A percentile compares a stretch with the other conserved stretches of the same genome.
Conservation (phyloP, 441 rosid genomes). For the Erodium moschatum region DNA sequence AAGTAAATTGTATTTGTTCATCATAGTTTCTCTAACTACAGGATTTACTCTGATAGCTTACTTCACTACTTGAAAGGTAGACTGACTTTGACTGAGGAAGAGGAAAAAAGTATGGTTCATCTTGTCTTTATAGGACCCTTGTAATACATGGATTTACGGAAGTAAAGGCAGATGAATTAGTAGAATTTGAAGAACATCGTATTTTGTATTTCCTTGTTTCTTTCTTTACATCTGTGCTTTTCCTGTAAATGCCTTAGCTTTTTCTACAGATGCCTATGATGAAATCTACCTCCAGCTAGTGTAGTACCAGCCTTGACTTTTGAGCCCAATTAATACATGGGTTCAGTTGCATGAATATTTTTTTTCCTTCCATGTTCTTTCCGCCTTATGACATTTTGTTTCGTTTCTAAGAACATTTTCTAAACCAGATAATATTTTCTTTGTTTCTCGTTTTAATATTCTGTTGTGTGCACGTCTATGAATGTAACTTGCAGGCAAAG, state of each 20-base stretch:
- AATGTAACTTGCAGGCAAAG: conserved; percentile 60
- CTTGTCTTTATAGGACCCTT: background rate
- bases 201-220: background rate
- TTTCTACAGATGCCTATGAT: background rate
- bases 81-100: background rate
- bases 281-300: conserved; percentile 7
- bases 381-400: no score
- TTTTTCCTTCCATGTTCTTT: background rate
- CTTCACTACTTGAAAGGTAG: background rate
- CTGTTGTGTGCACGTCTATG: conserved; percentile 8
- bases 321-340: background rate
- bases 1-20: background rate
- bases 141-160: background rate
- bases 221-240: background rate
- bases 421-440: background rate
- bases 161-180: background rate
- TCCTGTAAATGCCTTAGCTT: background rate
- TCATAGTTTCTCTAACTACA: background rate
- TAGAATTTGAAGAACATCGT: background rate
- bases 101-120: background rate
- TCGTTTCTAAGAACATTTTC: background rate
- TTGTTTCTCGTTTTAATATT: conserved; percentile 6
- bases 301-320: background rate
- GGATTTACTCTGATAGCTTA: no score
- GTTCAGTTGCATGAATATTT: background rate